Percentiles rank a stretch among this genome's conserved stretches.
Conservation (phyloP, 2,329 filamentous ascomycete species). For the Elsinoe batatas region DNA sequence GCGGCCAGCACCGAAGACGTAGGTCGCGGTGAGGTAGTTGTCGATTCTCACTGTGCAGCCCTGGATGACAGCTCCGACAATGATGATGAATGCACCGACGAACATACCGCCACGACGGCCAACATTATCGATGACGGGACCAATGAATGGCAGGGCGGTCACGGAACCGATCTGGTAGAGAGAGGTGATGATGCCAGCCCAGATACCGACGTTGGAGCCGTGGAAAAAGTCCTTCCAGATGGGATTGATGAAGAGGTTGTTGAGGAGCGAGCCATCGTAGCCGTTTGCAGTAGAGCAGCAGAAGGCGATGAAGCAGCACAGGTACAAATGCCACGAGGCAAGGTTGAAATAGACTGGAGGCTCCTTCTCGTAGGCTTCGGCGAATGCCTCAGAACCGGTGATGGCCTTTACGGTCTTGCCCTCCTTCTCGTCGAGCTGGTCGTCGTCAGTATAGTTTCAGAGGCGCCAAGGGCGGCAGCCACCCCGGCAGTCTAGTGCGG, state of each 20-base stretch:
- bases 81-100: constrained; percentile 57
- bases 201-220: constrained; percentile 32
- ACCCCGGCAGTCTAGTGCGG: background rate
- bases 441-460: background rate
- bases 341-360: constrained; percentile 28
- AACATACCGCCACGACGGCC: constrained; percentile 35
- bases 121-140: constrained; percentile 37
- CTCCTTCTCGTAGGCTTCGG: constrained; percentile 47
- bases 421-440: constrained; percentile 3
- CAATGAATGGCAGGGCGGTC: constrained; percentile 37
- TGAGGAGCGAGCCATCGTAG: constrained; percentile 49
- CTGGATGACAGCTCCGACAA: constrained; percentile 41
- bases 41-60: constrained; percentile 33
- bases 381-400: constrained; percentile 44
- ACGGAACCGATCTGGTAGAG: constrained; percentile 42
- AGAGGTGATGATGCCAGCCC: constrained; percentile 36
- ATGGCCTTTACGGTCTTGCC: constrained; percentile 34
- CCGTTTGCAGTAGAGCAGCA: constrained; percentile 33
- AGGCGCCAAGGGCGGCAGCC: background rate
- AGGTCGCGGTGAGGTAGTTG: constrained; percentile 21
- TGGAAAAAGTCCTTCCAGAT: constrained; percentile 35
- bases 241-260: constrained; percentile 41
- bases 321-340: constrained; percentile 1
- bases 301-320: constrained; percentile 6
- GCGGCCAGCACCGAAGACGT: constrained; percentile 37